Evolutionary conservation across 2,329 filamentous ascomycete species (phyloP), one percentile per base, ranked within the genome.

Genomic region (Diaporthe sp.): DNA sequence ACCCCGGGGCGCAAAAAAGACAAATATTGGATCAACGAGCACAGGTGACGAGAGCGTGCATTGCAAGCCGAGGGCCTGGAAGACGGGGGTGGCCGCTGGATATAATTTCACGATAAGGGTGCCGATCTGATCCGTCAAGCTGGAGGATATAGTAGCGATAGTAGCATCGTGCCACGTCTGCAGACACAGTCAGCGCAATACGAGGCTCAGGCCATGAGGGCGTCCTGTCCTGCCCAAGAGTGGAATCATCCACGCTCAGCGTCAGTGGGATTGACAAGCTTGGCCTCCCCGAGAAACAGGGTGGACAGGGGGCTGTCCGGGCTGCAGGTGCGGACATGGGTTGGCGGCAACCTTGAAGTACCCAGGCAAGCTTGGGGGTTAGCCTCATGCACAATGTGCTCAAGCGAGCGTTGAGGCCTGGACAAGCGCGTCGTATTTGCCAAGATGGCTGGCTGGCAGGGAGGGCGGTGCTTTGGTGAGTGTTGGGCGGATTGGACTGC

Each of bases 111-210:
- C 65, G 65, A 69, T 69, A 69, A 42, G 65, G 28, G 46, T 1
- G 15, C 49, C 31, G 34, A 55, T 31, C 46, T 55, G 34, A 55
- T 15, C 65, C 65, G 34, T n/a, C 65, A 42, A 42, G 13, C 17
- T 55, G 28, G 49, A 22, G 46, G 9, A 55, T n/a, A 69, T 28
- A 69, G 51, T 69, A 53, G 65, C 49, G 46, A 69, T 28, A 69
- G 51, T 69, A 53, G 65, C 49, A 69, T 69, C 65, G 65, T 46
- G 4, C 65, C 49, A 69, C 46, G 34, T 69, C n/a, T 55, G 65
- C 65, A 69, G 65, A 55, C 49, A 69, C 65, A 69, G 65, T 69
- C 65, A 69, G 65, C 49, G 25, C 17, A 69, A 69, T 69, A 69
- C 65, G 49, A 69, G 65, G 34, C 65, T 69, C 65, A 69, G 49